phyloP scores from a whole-genome alignment of 2,329 filamentous ascomycete species.

The Thermoascus crustaceus region DNA sequence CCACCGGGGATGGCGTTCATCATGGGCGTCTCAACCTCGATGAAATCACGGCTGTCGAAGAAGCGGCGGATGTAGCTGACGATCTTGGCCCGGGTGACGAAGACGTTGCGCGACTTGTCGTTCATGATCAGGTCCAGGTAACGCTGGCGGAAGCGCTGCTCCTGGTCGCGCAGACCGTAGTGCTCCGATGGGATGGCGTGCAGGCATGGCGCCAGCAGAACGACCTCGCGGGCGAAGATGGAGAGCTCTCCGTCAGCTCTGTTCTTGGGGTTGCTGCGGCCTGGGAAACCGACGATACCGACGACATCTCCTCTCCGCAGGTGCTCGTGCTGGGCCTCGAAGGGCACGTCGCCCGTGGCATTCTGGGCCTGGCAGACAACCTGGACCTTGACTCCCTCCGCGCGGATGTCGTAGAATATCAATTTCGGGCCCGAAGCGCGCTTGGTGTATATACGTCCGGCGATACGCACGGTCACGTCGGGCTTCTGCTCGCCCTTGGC shows the following conservation, averaged over 20 bases:
- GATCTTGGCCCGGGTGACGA: slow-evolving; percentile 80
- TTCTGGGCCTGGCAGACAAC: slow-evolving; percentile 87
- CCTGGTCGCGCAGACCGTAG: slow-evolving; percentile 91
- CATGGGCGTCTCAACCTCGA: slow-evolving; percentile 95
- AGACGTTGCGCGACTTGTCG: slow-evolving; percentile 71
- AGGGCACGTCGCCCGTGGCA: slow-evolving; percentile 58
- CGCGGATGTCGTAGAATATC: slow-evolving; percentile 80
- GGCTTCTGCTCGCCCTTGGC: slow-evolving; percentile 80
- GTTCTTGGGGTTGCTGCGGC: slow-evolving; percentile 81
- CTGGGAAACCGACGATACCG: slow-evolving; percentile 75
- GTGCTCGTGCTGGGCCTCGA: slow-evolving; percentile 82
- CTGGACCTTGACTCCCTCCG: slow-evolving; percentile 71
- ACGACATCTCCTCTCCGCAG: slow-evolving; percentile 89
- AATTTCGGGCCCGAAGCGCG: slow-evolving; percentile 75
- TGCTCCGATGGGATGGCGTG: slow-evolving; percentile 78
- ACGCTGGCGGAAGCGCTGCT: slow-evolving; percentile 85
- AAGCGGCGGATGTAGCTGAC: slow-evolving; percentile 80
- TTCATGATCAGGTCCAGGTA: slow-evolving; percentile 98
- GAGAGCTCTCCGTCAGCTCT: slow-evolving; percentile 84
- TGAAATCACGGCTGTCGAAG: slow-evolving; percentile 80
- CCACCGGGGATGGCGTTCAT: slow-evolving; percentile 94
- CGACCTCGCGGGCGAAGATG: slow-evolving; percentile 80
- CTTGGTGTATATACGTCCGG: slow-evolving; percentile 83
- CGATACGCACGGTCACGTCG: slow-evolving; percentile 67
- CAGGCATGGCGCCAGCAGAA: slow-evolving; percentile 81